Base-by-base conservation (phyloP, 257 asterid species). In the Knoxia roxburghii region DNA sequence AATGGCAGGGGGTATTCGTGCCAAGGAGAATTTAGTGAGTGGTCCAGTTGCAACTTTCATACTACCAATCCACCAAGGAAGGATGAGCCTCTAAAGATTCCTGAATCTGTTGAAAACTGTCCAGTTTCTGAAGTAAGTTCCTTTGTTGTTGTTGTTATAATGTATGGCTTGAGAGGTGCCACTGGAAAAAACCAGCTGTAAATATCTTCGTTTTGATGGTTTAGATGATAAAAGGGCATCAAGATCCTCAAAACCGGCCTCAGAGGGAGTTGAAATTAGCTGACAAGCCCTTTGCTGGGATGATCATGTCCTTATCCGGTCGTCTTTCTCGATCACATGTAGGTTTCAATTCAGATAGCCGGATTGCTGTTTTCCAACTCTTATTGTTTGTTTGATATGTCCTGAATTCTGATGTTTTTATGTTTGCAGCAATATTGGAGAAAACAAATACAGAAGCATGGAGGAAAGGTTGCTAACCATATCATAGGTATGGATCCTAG, bases 361-460 rank as follows among this genome's bases (percentile, higher is more conserved):
- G n/a, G 14, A n/a, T 52, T 24, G 5, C 21, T 29, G 62, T 49
- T 17, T 26, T 24, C 2, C 4, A 11, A n/a, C 14, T 8, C 30
- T 39, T 11, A 29, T 29, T 35, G 0, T 26, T 15, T 57, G n/a
- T 18, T 29, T 30, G 39, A 45, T 21, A 59, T 6, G 23, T 4
- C 50, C n/a, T n/a, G 41, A 37, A 3, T 37, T 4, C 45, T 61
- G 61, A 53, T 43, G 5, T 30, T 14, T 52, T 5, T 59, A 20
- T 15, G 27, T 63, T 48, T 58, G 65, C 26, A 93, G 98, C 97
- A 93, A 86, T 77, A 83, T 67, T 90, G 96, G 95, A 93, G 81
- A 80, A 60, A 84, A 0, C 74, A 86, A 78, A 90, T 90, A 40
- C 95, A 93, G 81, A 88, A 83, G 73, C 68, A 75, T 30, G 98